These are phyloP conservation scores for Alternaria brassicicola DNA, from an alignment of 2,329 filamentous ascomycete species.

Conservation along the genomic window DNA sequence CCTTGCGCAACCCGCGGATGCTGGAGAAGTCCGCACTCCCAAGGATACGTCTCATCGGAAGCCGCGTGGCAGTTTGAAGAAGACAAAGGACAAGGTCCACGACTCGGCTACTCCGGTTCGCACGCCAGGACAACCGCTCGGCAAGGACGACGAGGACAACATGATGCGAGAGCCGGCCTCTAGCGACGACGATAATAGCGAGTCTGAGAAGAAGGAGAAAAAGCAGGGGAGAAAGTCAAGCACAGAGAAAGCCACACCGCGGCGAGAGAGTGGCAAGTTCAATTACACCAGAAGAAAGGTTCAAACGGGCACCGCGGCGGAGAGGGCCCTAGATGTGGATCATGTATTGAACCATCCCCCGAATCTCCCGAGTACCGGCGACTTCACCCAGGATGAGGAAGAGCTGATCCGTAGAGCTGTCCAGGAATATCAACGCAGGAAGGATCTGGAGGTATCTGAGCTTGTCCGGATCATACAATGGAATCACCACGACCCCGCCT, in stretches of 20 bases:
- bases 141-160: neutral
- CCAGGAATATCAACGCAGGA: constrained; percentile 26
- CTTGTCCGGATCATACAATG: constrained; percentile 33
- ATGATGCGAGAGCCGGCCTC: constrained; percentile 1
- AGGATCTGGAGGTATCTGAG: constrained; percentile 17
- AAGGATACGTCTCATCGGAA: neutral
- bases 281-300: neutral
- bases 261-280: neutral
- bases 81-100: neutral
- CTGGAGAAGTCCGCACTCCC: neutral
- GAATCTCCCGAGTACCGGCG: constrained; percentile 21
- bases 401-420: constrained; percentile 34
- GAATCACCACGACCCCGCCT: constrained; percentile 1
- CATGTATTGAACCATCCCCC: constrained; percentile 22
- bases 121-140: neutral
- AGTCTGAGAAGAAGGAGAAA: neutral
- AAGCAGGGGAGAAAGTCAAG: neutral
- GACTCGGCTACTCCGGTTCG: constrained; percentile 3
- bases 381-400: constrained; percentile 29
- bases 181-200: neutral
- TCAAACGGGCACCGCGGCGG: constrained; percentile 12
- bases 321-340: constrained; percentile 16
- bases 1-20: neutral
- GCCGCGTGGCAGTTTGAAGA: neutral
- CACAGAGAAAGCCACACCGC: neutral